Evolutionary conservation across 805 yeast genomes (phyloP), one percentile per base, ranked within the genome.

Genomic region (Kluyveromyces aestuarii): DNA sequence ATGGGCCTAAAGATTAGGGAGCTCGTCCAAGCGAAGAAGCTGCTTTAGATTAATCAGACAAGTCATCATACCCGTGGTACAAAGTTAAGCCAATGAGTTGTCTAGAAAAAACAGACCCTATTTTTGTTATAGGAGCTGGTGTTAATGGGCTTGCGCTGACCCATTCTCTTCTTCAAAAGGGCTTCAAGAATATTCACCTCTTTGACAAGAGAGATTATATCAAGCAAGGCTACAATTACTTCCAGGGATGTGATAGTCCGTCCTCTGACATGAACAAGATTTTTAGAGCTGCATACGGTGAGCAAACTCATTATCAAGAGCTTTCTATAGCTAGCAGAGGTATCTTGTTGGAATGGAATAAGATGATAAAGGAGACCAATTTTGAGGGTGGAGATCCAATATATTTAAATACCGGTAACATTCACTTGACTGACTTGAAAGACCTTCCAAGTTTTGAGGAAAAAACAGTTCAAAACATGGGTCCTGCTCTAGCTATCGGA

Each of bases 261-360:
- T 66, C 71, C 1, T 66, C 68, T 3, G 75, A 71, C 50, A 61
- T 69, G 51, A 70, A 69, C 58, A 71, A 71, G 51, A 53, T 67
- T 27, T 66, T 70, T 50, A 56, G 74, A 48, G 68, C 70, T 9
- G 66, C 63, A 11, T 71, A 71, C 47, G 72, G 63, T 1, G 66
- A 65, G n/a, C 63, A 70, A 45, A 58, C 55, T 14, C 68, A 66
- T 46, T 71, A 70, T 50, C 62, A 59, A 42, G 38, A 55, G 21
- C 43, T 62, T 48, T 48, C 63, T 5, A 27, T 60, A n/a, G 44
- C 37, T 14, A 55, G 61, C 21, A 48, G 57, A 37, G 59, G 55
- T 19, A 40, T 16, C 6, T 59, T 52, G 38, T 37, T 53, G 19
- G 17, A 54, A 36, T 63, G 68, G 68, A 58, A 63, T 51, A 25